phyloP scores from a whole-genome alignment of 2,329 filamentous ascomycete species.

The Sphaerulina musiva region DNA sequence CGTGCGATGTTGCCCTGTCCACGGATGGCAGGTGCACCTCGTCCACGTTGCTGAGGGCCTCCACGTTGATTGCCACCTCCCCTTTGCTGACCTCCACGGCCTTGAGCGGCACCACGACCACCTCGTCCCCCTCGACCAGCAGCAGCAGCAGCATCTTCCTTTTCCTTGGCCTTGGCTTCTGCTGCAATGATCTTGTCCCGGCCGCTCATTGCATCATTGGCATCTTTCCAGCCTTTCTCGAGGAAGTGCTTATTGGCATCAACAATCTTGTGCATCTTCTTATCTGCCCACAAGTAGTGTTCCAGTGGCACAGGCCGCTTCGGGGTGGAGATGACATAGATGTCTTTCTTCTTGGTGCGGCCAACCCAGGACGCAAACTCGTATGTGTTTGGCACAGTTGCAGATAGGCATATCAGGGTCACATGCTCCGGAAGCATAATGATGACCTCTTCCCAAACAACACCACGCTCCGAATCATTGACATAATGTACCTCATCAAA shows the following conservation, averaged over 20 bases:
- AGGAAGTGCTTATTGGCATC: slow-evolving; percentile 86
- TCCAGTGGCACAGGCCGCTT: slow-evolving; percentile 93
- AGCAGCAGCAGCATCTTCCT: slow-evolving; percentile 41
- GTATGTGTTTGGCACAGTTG: slow-evolving; percentile 93
- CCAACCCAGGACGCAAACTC: slow-evolving; percentile 99
- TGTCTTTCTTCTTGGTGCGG: slow-evolving; percentile 95
- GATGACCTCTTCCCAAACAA: slow-evolving; percentile 99
- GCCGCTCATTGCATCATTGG: slow-evolving; percentile 72
- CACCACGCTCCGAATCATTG: slow-evolving; percentile 89
- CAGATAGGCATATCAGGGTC: slow-evolving; percentile 87
- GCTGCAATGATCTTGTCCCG: slow-evolving; percentile 65
- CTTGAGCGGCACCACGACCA: slow-evolving; percentile 44
- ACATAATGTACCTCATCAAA: slow-evolving; percentile 99
- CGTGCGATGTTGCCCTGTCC: slow-evolving; percentile 81
- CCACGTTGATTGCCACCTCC: slow-evolving; percentile 42
- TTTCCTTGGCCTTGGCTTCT: slow-evolving; percentile 44
- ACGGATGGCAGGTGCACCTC: slow-evolving; percentile 50
- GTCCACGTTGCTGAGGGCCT: slow-evolving; percentile 47
- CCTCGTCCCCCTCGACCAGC: slow-evolving; percentile 48
- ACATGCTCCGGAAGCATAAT: slow-evolving; percentile 99
- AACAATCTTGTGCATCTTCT: slow-evolving; percentile 89
- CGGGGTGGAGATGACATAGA: slow-evolving; percentile 95
- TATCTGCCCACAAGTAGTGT: slow-evolving; percentile 90
- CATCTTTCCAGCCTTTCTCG: slow-evolving; percentile 90
- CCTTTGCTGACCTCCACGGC: slow-evolving; percentile 48